phyloP scores from a whole-genome alignment of 129 eudicot species.

The Tagetes erecta region DNA sequence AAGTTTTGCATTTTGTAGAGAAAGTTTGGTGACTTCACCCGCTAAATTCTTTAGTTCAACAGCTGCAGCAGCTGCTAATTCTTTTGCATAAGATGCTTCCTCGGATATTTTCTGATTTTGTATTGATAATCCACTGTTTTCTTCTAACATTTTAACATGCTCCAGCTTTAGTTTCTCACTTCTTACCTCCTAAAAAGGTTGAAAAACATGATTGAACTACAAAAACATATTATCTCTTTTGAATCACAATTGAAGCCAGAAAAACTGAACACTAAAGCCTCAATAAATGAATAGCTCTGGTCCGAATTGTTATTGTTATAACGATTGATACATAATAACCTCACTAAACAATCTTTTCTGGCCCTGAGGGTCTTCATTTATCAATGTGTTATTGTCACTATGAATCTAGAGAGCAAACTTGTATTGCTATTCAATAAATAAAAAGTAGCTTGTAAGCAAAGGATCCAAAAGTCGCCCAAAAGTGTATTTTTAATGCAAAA shows the following conservation, averaged over 20 bases:
- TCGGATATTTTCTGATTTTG: constrained; percentile 92
- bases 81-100: constrained; percentile 98
- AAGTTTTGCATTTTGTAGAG: constrained; percentile 73
- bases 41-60: constrained; percentile 88
- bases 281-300: not conserved
- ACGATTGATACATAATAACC: not conserved
- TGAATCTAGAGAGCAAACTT: not conserved
- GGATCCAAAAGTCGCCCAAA: not conserved
- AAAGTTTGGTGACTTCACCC: constrained; percentile 83
- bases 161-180: constrained; percentile 73
- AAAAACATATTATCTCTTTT: not conserved
- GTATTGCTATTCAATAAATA: not conserved
- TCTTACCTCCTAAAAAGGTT: constrained; percentile 65
- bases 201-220: not conserved
- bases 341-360: not conserved
- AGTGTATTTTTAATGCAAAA: not conserved
- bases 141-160: constrained; percentile 70
- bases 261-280: not conserved
- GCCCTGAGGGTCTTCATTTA: not conserved
- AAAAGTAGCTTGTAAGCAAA: not conserved
- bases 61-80: constrained; percentile 97
- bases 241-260: not conserved
- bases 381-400: not conserved
- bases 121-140: constrained; percentile 78
- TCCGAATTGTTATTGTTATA: not conserved